Evolutionary conservation across 768 basidiomycete genomes (phyloP).

Genomic region (Coprinopsis strossmayeri): DNA sequence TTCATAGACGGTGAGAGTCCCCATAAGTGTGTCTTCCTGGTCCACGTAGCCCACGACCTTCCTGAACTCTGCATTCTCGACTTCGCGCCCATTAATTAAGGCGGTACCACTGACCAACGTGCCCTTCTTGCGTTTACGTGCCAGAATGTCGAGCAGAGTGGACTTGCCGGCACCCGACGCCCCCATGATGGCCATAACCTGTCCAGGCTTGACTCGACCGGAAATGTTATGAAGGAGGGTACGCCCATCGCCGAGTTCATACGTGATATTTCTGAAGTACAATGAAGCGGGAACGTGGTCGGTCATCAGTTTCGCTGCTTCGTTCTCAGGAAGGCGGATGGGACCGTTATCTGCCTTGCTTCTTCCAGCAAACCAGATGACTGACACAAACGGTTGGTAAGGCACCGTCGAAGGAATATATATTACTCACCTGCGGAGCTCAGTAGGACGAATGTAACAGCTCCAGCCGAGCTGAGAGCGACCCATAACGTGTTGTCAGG

Average conservation of each 20-base stretch:
- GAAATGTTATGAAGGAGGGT: slow-evolving; percentile 76
- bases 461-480: slow-evolving; percentile 76
- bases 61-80: slow-evolving; percentile 70
- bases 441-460: slow-evolving; percentile 66
- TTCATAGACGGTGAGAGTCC: slow-evolving; percentile 96
- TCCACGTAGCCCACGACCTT: slow-evolving; percentile 93
- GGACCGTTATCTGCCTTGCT: slow-evolving; percentile 59
- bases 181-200: slow-evolving; percentile 94
- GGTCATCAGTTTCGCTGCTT: slow-evolving; percentile 80
- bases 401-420: background rate
- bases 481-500: slow-evolving; percentile 82
- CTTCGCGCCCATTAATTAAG: slow-evolving; percentile 80
- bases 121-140: slow-evolving; percentile 84
- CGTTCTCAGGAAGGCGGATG: slow-evolving; percentile 75
- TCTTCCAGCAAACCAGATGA: slow-evolving; percentile 90
- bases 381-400: slow-evolving; percentile 19
- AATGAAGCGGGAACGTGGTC: slow-evolving; percentile 93
- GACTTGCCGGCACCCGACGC: slow-evolving; percentile 96
- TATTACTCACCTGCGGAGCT: slow-evolving; percentile 48
- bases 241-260: slow-evolving; percentile 56
- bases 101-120: slow-evolving; percentile 56
- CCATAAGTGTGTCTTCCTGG: slow-evolving; percentile 97
- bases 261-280: slow-evolving; percentile 84
- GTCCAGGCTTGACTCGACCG: slow-evolving; percentile 81
- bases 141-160: slow-evolving; percentile 93